A percentile compares a stretch with the other conserved stretches of the same genome.
Evolutionary conservation across 768 basidiomycete genomes (phyloP).

Genomic region (Panaeolus papilionaceus): DNA sequence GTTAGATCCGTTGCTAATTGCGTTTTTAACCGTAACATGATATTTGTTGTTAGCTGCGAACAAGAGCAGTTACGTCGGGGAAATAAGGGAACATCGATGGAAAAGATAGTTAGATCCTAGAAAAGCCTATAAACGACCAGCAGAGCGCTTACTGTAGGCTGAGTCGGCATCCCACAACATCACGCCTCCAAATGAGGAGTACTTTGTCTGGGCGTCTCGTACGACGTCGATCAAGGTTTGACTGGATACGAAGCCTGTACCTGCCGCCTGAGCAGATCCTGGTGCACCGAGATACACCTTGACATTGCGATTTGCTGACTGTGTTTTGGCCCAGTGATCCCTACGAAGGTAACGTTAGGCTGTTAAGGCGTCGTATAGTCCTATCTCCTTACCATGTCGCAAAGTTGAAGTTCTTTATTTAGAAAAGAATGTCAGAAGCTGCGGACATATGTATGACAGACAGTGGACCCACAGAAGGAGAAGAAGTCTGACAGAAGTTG

Average conservation of each 20-base stretch:
- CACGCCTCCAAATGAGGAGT: slow-evolving; percentile 66
- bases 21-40: slow-evolving; percentile 65
- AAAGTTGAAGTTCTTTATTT: slow-evolving; percentile 57
- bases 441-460: not conserved
- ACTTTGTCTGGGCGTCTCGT: slow-evolving; percentile 50
- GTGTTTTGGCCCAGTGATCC: slow-evolving; percentile 69
- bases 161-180: slow-evolving; percentile 53
- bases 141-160: slow-evolving; percentile 44
- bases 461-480: slow-evolving; percentile 38
- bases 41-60: slow-evolving; percentile 59
- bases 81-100: not conserved
- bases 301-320: slow-evolving; percentile 61
- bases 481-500: slow-evolving; percentile 59
- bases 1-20: slow-evolving; percentile 57
- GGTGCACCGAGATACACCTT: slow-evolving; percentile 70
- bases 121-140: not conserved
- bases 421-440: slow-evolving; percentile 21
- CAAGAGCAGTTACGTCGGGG: not conserved
- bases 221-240: slow-evolving; percentile 50
- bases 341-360: slow-evolving; percentile 26
- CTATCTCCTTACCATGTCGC: slow-evolving; percentile 42
- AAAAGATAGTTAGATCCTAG: not conserved
- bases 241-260: slow-evolving; percentile 56
- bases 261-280: slow-evolving; percentile 55
- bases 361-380: not conserved